phyloP scores from a whole-genome alignment of 1,284 basidiomycete genomes.

The Malassezia yamatoensis region DNA sequence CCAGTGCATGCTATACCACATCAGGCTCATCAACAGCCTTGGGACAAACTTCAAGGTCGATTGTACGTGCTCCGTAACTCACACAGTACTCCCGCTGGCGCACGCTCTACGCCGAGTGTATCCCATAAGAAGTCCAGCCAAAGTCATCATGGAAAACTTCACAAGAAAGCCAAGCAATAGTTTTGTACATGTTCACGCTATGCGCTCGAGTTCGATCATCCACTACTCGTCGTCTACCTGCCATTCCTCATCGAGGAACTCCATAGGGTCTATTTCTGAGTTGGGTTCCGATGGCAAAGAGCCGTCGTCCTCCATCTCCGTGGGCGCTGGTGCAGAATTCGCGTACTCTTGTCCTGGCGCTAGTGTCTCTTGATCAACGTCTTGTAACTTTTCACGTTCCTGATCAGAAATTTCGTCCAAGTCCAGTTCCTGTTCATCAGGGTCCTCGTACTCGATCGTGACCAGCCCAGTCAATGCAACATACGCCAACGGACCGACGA shows the following conservation, averaged over 20 bases:
- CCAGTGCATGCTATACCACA: conserved; percentile 11
- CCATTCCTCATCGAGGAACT: neutral
- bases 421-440: conserved; percentile 2
- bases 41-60: conserved; percentile 25
- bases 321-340: no score
- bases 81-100: conserved; percentile 15
- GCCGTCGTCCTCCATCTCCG: no score
- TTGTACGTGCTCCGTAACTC: conserved; percentile 20
- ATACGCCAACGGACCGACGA: conserved; percentile 30
- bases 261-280: neutral
- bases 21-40: conserved; percentile 26
- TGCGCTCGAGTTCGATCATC: no score
- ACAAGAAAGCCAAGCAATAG: conserved; percentile 12
- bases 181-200: no score
- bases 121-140: no score
- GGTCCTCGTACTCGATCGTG: conserved; percentile 23
- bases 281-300: no score
- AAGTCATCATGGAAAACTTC: no score
- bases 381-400: no score
- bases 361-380: no score
- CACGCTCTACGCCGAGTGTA: neutral
- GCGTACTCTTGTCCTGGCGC: no score
- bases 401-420: no score
- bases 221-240: neutral
- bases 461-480: conserved; percentile 36